Percentiles rank a stretch among this genome's conserved stretches.
These are phyloP conservation scores for Bipolaris bicolor DNA, from an alignment of 2,329 filamentous ascomycete species.

Conservation along the genomic window DNA sequence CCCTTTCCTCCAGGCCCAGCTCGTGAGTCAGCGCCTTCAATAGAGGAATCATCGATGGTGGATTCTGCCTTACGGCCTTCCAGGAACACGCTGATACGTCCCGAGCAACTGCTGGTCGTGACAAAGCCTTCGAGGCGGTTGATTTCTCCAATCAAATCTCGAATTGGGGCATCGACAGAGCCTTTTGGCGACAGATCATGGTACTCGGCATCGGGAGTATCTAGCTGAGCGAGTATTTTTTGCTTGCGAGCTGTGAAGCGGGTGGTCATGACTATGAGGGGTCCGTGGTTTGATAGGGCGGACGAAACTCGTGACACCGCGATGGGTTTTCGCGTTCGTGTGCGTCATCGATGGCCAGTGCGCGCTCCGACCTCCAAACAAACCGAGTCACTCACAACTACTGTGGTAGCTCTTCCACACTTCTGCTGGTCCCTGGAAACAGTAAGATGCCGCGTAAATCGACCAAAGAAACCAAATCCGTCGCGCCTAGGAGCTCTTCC, in stretches of 20 bases:
- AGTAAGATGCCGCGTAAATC: constrained; percentile 41
- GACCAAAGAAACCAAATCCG: constrained; percentile 20
- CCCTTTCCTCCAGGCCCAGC: constrained; percentile 83
- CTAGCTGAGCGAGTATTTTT: constrained; percentile 73
- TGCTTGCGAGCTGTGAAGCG: constrained; percentile 65
- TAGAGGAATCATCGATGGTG: constrained; percentile 6
- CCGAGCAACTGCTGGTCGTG: constrained; percentile 92
- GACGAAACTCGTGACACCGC: constrained; percentile 30
- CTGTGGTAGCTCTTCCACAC: neutral
- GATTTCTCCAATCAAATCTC: constrained; percentile 76
- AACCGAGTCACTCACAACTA: constrained; percentile 7
- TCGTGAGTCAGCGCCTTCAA: constrained; percentile 39
- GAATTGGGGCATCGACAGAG: constrained; percentile 79
- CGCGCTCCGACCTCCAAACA: constrained; percentile 17
- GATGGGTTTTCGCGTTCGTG: constrained; percentile 25
- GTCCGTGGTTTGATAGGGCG: constrained; percentile 4
- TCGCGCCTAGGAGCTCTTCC: constrained; percentile 38
- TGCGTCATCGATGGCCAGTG: constrained; percentile 34
- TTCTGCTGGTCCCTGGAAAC: neutral
- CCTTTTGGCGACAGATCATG: constrained; percentile 89
- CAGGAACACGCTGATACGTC: constrained; percentile 83
- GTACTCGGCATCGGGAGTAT: constrained; percentile 72
- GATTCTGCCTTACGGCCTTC: constrained; percentile 68
- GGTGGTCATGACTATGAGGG: constrained; percentile 29
- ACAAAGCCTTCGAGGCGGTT: constrained; percentile 77